phyloP scores from a whole-genome alignment of 176 grass and related monocot species.

The Calamus simplicifolius region DNA sequence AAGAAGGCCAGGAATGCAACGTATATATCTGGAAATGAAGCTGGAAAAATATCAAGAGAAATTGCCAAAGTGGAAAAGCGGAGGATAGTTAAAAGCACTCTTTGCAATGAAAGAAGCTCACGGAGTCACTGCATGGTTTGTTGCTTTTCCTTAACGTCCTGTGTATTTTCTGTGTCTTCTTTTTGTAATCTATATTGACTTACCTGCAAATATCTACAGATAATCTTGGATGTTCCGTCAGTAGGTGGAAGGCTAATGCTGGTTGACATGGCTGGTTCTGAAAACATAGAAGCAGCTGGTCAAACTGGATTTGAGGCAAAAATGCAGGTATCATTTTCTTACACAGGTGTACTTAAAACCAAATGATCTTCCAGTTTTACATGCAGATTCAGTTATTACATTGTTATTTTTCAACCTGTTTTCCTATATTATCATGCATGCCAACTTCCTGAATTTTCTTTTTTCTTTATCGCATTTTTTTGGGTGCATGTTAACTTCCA shows the following conservation, averaged over 20 bases:
- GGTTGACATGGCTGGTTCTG: slow-evolving; percentile 94
- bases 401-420: too few relatives aligned
- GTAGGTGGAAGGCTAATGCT: slow-evolving; percentile 92
- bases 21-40: slow-evolving; percentile 81
- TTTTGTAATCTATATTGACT: too few relatives aligned
- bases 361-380: too few relatives aligned
- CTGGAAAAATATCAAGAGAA: slow-evolving; percentile 68
- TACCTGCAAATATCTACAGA: slow-evolving; percentile 22
- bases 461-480: too few relatives aligned
- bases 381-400: too few relatives aligned
- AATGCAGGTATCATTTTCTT: slow-evolving; percentile 55
- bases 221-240: slow-evolving; percentile 84
- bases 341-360: too few relatives aligned
- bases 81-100: slow-evolving; percentile 68
- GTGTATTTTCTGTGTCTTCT: too few relatives aligned
- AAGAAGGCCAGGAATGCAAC: slow-evolving; percentile 88
- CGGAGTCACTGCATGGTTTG: slow-evolving; percentile 81
- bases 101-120: slow-evolving; percentile 90
- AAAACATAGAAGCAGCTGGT: slow-evolving; percentile 92
- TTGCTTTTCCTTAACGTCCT: background rate
- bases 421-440: too few relatives aligned
- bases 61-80: slow-evolving; percentile 80
- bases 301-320: slow-evolving; percentile 88
- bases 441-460: too few relatives aligned
- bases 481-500: too few relatives aligned